Conservation (phyloP, 2,329 filamentous ascomycete genomes). For the Dendryphion nanum region DNA sequence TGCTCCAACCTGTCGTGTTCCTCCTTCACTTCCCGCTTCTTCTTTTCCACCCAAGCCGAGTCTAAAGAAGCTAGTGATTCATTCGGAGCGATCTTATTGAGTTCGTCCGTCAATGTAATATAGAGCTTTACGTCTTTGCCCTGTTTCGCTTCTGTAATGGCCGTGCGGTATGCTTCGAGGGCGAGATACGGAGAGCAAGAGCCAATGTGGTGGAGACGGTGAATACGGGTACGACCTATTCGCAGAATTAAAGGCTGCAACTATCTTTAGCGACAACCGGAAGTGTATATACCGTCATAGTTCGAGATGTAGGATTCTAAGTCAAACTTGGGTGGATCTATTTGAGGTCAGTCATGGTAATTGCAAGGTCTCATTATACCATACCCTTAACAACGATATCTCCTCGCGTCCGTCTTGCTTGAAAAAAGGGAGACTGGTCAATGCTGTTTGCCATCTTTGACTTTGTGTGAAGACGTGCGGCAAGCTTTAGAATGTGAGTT, state of each 20-base stretch:
- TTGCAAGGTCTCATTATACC: background rate
- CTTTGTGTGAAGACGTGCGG: too few relatives aligned
- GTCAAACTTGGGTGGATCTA: slow-evolving; percentile 83
- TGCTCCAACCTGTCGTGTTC: slow-evolving; percentile 76
- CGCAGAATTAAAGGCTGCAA: too few relatives aligned
- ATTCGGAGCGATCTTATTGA: slow-evolving; percentile 62
- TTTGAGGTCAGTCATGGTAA: slow-evolving; percentile 10
- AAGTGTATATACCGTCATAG: slow-evolving; percentile 76
- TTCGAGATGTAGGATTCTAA: slow-evolving; percentile 88
- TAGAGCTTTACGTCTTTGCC: slow-evolving; percentile 75
- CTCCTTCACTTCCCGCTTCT: slow-evolving; percentile 62
- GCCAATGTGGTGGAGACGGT: slow-evolving; percentile 81
- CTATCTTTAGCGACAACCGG: too few relatives aligned
- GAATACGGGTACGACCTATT: slow-evolving; percentile 78
- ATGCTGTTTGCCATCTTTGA: slow-evolving; percentile 11
- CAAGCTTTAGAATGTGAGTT: too few relatives aligned
- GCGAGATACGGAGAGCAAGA: slow-evolving; percentile 72
- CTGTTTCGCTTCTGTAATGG: slow-evolving; percentile 71
- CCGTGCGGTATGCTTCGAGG: slow-evolving; percentile 76
- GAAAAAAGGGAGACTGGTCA: slow-evolving; percentile 38
- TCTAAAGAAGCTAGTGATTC: slow-evolving; percentile 70
- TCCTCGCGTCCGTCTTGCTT: slow-evolving; percentile 24
- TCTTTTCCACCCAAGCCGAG: slow-evolving; percentile 70
- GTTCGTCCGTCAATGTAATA: slow-evolving; percentile 62
- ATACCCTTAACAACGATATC: slow-evolving; percentile 34